Evolutionary conservation across 345 rosid species (phyloP), one percentile per base, ranked within the genome.

Genomic region (Gossypium bickii): DNA sequence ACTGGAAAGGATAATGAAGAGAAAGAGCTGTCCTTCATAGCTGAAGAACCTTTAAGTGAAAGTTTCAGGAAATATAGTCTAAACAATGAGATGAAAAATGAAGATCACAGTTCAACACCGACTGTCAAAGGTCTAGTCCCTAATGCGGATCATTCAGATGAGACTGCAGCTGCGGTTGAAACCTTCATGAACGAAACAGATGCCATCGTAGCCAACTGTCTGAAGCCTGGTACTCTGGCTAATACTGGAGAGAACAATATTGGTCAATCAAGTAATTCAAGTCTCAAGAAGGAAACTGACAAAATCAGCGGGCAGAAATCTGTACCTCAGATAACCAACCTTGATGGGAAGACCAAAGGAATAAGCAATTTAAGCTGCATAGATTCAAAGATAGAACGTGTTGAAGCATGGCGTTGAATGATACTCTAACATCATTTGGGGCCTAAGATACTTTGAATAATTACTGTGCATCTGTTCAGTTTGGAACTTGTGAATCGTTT

Each of bases 31-130:
- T 58, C 59, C 22, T 82, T 79, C 59, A 9, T 76, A 52, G 79
- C 70, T 61, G 85, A 79, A 79, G 87, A 84, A 82, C 85, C 89
- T 24, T 59, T 4, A n/a, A 17, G 18, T 1, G 92, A 86, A 80
- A 72, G 71, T 66, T 70, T 64, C 16, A 16, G 75, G 27, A 52
- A 72, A 67, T 80, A 74, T 51, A 69, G 66, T 52, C 79, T 78
- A 52, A 73, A 57, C 63, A 76, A 64, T 69, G 82, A 80, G 79
- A 64, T 74, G 53, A 58, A 75, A 55, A 80, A 79, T 48, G 85
- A 49, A 73, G 74, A 64, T 48, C 61, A 57, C 44, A 17, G 67
- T 53, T 27, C 66, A 67, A 2, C 72, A 75, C 67, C 72, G 61
- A 65, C 74, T 65, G 71, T 69, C 34, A 73, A 72, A 34, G 72